A percentile compares a stretch with the other conserved stretches of the same genome.
phyloP scores from a whole-genome alignment of 164 flowering plant genomes.

The Vitis riparia region DNA sequence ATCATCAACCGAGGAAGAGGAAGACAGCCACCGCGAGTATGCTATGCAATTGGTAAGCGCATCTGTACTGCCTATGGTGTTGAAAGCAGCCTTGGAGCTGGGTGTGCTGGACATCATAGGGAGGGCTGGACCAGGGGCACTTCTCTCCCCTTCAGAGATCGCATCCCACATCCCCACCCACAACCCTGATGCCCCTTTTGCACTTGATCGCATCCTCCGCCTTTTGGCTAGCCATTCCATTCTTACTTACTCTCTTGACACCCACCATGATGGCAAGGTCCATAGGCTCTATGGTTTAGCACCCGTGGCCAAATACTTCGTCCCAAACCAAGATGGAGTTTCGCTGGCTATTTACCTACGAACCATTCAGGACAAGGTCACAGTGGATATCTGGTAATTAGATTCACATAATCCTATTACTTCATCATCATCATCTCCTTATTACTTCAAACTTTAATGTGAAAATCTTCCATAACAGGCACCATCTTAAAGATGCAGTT shows the following conservation, averaged over 20 bases:
- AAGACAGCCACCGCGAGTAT: background rate
- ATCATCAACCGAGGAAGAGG: too few species aligned
- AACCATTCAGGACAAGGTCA: slow-evolving; percentile 12
- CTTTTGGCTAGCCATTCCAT: slow-evolving; percentile 33
- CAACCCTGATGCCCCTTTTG: background rate
- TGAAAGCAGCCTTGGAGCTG: slow-evolving; percentile 20
- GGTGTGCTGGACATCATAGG: slow-evolving; percentile 10
- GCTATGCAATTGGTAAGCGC: slow-evolving; percentile 9
- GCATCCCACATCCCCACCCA: slow-evolving; percentile 1
- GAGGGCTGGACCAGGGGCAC: slow-evolving; percentile 7
- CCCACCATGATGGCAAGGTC: background rate
- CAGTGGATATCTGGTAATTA: slow-evolving; percentile 23
- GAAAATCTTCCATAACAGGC: slow-evolving; percentile 6
- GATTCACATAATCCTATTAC: too few species aligned
- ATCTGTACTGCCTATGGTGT: slow-evolving; percentile 24
- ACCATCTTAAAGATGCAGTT: slow-evolving; percentile 31
- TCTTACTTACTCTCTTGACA: slow-evolving; percentile 19
- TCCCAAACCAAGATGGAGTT: slow-evolving; percentile 23
- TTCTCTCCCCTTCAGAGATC: slow-evolving; percentile 7
- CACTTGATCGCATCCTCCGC: slow-evolving; percentile 32
- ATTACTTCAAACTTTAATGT: too few species aligned
- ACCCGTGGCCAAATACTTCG: slow-evolving; percentile 14
- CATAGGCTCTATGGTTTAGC: slow-evolving; percentile 17
- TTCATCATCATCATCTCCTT: too few species aligned
- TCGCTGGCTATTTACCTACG: slow-evolving; percentile 18